Evolutionary conservation across 1,284 basidiomycete species (phyloP).

Genomic region (Pulveroboletus ridleyi): DNA sequence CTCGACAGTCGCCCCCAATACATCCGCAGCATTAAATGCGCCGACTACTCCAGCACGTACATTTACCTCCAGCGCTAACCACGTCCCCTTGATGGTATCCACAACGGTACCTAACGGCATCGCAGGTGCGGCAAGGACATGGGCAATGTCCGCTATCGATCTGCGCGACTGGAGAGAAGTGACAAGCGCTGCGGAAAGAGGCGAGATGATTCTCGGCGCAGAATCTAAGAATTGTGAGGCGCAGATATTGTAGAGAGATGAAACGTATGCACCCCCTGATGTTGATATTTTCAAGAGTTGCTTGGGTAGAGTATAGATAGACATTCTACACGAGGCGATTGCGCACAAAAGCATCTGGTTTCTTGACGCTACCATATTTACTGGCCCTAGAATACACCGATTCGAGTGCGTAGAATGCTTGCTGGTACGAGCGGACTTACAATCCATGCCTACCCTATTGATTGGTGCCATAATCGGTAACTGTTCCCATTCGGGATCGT

Average conservation of each 20-base stretch:
- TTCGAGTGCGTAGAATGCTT: constrained; percentile 11
- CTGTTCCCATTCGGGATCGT: constrained; percentile 58
- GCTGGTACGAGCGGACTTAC: constrained; percentile 41
- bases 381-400: constrained; percentile 47
- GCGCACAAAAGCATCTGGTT: constrained; percentile 61
- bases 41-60: constrained; percentile 41
- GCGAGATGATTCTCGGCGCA: constrained; percentile 24
- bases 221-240: constrained; percentile 24
- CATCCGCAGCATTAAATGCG: constrained; percentile 45
- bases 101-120: constrained; percentile 46
- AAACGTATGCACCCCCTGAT: constrained; percentile 27
- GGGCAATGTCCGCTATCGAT: constrained; percentile 60
- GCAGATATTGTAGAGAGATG: constrained; percentile 9
- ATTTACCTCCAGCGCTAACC: constrained; percentile 48
- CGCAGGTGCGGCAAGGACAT: constrained; percentile 50
- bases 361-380: constrained; percentile 57
- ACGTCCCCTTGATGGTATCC: constrained; percentile 50
- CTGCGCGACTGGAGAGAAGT: constrained; percentile 51
- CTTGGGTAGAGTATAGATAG: constrained; percentile 57
- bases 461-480: constrained; percentile 49
- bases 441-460: constrained; percentile 50
- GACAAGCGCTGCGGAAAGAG: constrained; percentile 45
- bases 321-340: constrained; percentile 49
- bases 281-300: constrained; percentile 27
- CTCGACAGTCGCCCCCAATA: constrained; percentile 61